phyloP scores from a whole-genome alignment of 2,329 filamentous ascomycete genomes.

The Waltergamsia citrina region DNA sequence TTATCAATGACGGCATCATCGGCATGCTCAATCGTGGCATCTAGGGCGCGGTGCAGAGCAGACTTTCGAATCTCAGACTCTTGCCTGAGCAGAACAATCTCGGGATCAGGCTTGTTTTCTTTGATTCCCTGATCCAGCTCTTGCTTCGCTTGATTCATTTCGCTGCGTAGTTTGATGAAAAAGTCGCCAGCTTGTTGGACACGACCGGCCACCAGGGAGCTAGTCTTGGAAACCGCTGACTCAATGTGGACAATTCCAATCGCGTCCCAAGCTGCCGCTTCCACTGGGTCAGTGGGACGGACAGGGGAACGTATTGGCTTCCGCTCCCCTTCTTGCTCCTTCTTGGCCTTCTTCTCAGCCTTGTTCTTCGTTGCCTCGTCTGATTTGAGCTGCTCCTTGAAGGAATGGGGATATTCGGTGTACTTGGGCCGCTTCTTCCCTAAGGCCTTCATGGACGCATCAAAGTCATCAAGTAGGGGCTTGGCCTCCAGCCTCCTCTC shows the following conservation, averaged over 20 bases:
- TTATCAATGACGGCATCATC: conserved; percentile 48
- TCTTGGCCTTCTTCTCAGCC: conserved; percentile 33
- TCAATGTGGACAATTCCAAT: conserved; percentile 40
- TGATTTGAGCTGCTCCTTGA: conserved; percentile 35
- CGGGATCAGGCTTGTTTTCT: conserved; percentile 26
- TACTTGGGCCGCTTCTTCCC: conserved; percentile 35
- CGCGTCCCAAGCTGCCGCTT: conserved; percentile 43
- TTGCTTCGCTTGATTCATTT: conserved; percentile 36
- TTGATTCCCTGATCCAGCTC: conserved; percentile 32
- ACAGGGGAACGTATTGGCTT: conserved; percentile 30
- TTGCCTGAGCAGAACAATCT: conserved; percentile 26
- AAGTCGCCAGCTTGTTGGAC: conserved; percentile 42
- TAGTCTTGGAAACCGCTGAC: conserved; percentile 24
- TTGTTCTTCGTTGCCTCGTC: conserved; percentile 36
- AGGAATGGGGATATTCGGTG: conserved; percentile 34
- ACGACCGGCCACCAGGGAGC: conserved; percentile 29
- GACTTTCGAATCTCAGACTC: conserved; percentile 34
- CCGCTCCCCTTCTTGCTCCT: conserved; percentile 27
- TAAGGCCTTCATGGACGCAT: conserved; percentile 27
- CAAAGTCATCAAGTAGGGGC: conserved; percentile 27
- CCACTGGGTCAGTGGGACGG: conserved; percentile 33
- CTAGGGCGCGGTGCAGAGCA: conserved; percentile 38
- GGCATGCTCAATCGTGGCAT: conserved; percentile 43
- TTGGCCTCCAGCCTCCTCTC: conserved; percentile 30
- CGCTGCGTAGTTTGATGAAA: conserved; percentile 35